Conservation (phyloP, 352 stramenopile genomes). For the Plasmopara muralis region DNA sequence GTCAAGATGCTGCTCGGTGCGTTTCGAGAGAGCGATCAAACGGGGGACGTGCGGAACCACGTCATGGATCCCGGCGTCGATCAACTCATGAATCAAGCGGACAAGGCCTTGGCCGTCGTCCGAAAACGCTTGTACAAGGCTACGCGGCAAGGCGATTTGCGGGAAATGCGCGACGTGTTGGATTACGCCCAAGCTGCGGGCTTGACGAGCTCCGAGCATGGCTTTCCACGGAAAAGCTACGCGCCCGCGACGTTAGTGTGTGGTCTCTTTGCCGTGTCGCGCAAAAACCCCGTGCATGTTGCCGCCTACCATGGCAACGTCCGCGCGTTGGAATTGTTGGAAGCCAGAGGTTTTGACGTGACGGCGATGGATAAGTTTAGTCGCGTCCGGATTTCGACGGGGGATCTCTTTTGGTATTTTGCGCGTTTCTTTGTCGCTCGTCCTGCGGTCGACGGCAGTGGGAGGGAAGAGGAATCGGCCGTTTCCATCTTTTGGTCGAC, state of each 20-base stretch:
- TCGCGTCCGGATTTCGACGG: constrained; percentile 71
- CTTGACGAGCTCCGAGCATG: constrained; percentile 27
- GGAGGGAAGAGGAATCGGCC: constrained; percentile 50
- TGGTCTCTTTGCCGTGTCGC: constrained; percentile 49
- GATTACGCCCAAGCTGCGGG: constrained; percentile 41
- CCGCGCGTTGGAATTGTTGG: constrained; percentile 50
- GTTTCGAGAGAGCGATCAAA: constrained; percentile 78
- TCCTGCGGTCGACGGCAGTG: constrained; percentile 25
- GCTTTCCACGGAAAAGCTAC: constrained; percentile 61
- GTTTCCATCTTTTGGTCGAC: constrained; percentile 79
- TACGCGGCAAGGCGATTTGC: constrained; percentile 52
- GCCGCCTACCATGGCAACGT: constrained; percentile 73
- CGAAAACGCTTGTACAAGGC: constrained; percentile 71
- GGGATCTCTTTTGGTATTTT: constrained; percentile 80
- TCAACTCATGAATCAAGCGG: constrained; percentile 48
- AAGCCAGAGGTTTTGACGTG: constrained; percentile 46
- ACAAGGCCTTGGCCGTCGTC: constrained; percentile 47
- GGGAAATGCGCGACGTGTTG: constrained; percentile 56
- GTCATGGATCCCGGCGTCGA: constrained; percentile 46
- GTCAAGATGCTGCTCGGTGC: constrained; percentile 80
- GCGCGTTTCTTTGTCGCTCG: constrained; percentile 60
- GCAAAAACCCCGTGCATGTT: constrained; percentile 78
- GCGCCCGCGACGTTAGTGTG: constrained; percentile 39
- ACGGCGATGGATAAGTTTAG: constrained; percentile 71
- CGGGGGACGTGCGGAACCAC: constrained; percentile 59